A percentile compares a stretch with the other conserved stretches of the same genome.
These are phyloP conservation scores for Sporisorium reilianum DNA, from an alignment of 1,284 basidiomycete species.

Conservation along the genomic window DNA sequence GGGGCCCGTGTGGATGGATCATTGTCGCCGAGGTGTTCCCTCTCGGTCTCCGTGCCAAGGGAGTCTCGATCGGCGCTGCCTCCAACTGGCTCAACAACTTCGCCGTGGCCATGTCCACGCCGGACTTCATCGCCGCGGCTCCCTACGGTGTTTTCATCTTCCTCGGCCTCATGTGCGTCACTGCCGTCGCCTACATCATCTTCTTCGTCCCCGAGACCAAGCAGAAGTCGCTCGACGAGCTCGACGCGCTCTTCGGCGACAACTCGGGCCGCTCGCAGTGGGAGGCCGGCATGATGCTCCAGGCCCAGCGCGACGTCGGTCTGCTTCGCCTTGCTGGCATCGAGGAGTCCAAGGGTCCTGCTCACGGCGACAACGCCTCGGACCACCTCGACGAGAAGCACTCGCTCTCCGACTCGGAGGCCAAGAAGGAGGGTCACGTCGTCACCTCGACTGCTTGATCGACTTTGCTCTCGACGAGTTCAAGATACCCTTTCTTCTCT, in stretches of 20 bases:
- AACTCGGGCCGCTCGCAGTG: slow-evolving; percentile 48
- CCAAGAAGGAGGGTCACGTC: slow-evolving; percentile 29
- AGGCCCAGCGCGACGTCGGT: slow-evolving; percentile 53
- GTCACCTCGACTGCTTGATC: slow-evolving; percentile 27
- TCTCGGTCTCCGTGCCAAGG: slow-evolving; percentile 84
- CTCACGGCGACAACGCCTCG: slow-evolving; percentile 27
- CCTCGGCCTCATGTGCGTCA: slow-evolving; percentile 77
- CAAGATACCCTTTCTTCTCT: neutral
- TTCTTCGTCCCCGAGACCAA: slow-evolving; percentile 81
- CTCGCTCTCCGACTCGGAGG: slow-evolving; percentile 6
- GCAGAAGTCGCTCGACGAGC: slow-evolving; percentile 80
- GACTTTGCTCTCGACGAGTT: too few relatives aligned
- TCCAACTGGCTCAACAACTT: slow-evolving; percentile 87
- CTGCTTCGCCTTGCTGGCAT: slow-evolving; percentile 51
- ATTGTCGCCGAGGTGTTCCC: slow-evolving; percentile 86
- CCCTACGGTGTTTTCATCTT: slow-evolving; percentile 76
- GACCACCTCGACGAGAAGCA: slow-evolving; percentile 43
- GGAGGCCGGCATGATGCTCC: slow-evolving; percentile 48
- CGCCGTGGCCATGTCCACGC: slow-evolving; percentile 69
- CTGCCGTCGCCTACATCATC: slow-evolving; percentile 73
- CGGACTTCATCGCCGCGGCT: slow-evolving; percentile 43
- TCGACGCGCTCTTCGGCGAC: slow-evolving; percentile 68
- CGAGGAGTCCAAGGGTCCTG: slow-evolving; percentile 38
- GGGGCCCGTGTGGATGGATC: slow-evolving; percentile 85
- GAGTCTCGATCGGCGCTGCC: slow-evolving; percentile 84